These are phyloP conservation scores for Mycena sp. DNA, from an alignment of 1,284 basidiomycete genomes.

Conservation along the genomic window DNA sequence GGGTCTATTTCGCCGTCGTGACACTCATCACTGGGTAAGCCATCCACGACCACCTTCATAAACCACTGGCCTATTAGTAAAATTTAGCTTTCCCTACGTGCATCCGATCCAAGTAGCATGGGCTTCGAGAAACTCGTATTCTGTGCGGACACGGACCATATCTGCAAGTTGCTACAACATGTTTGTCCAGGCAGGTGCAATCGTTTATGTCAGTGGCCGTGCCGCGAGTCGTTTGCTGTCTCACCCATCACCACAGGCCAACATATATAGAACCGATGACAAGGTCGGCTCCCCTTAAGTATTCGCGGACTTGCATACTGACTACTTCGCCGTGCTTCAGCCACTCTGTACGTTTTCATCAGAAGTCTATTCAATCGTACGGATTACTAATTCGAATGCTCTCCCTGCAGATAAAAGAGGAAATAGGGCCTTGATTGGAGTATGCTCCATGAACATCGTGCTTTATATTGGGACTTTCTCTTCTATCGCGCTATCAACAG, in stretches of 20 bases:
- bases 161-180: constrained; percentile 62
- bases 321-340: constrained; percentile 30
- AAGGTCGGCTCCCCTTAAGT: constrained; percentile 33
- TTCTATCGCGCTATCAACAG: constrained; percentile 66
- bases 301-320: constrained; percentile 41
- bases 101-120: constrained; percentile 65
- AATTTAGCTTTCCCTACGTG: constrained; percentile 36
- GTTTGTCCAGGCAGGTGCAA: constrained; percentile 65
- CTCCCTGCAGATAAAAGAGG: constrained; percentile 52
- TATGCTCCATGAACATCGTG: constrained; percentile 56
- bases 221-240: neutral
- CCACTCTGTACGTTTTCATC: constrained; percentile 15
- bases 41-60: too few species aligned
- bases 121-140: constrained; percentile 68
- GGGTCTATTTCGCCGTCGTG: constrained; percentile 69
- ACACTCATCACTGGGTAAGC: too few species aligned
- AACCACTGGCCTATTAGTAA: neutral
- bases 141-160: constrained; percentile 56
- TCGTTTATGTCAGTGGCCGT: constrained; percentile 59
- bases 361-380: too few species aligned
- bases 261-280: constrained; percentile 58
- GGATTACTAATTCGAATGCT: too few species aligned
- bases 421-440: constrained; percentile 53
- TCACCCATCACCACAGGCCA: constrained; percentile 40
- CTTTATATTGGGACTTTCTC: constrained; percentile 61